Evolutionary conservation across 2,329 filamentous ascomycete genomes (phyloP).

Genomic region (Penicillium fuscoglaucum): DNA sequence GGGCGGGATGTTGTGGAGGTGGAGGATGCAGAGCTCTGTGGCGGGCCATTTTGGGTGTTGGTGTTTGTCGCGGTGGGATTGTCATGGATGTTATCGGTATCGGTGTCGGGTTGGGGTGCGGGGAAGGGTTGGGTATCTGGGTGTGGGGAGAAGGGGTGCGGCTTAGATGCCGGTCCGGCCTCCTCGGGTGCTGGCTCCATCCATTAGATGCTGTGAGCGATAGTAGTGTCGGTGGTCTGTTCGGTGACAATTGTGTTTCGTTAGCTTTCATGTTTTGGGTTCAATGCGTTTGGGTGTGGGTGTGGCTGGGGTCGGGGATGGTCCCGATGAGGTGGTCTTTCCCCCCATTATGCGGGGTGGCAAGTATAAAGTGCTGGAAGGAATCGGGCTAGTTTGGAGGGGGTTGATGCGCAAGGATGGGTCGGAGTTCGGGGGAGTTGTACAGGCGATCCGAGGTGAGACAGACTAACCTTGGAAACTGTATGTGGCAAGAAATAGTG

Average conservation of each 20-base stretch:
- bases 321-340: neutral
- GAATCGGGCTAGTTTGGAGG: neutral
- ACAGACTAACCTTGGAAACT: conserved; percentile 6
- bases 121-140: conserved; percentile 10
- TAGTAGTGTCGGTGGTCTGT: conserved; percentile 1
- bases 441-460: neutral
- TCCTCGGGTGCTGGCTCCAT: conserved; percentile 46
- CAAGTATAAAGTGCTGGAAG: neutral
- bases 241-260: neutral
- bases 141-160: conserved; percentile 24
- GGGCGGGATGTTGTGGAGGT: conserved; percentile 17
- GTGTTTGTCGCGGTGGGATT: neutral
- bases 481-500: neutral
- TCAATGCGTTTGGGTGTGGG: neutral
- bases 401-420: neutral
- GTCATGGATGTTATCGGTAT: neutral
- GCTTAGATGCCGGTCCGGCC: conserved; percentile 33
- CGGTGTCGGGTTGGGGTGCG: conserved; percentile 1
- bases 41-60: conserved; percentile 15
- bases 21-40: conserved; percentile 12
- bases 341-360: conserved; percentile 5
- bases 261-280: neutral
- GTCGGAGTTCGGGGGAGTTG: neutral
- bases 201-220: conserved; percentile 36
- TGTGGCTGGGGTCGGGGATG: neutral